Evolutionary conservation across 805 yeast genomes (phyloP).

Genomic region (Wickerhamomyces sydowiorum): DNA sequence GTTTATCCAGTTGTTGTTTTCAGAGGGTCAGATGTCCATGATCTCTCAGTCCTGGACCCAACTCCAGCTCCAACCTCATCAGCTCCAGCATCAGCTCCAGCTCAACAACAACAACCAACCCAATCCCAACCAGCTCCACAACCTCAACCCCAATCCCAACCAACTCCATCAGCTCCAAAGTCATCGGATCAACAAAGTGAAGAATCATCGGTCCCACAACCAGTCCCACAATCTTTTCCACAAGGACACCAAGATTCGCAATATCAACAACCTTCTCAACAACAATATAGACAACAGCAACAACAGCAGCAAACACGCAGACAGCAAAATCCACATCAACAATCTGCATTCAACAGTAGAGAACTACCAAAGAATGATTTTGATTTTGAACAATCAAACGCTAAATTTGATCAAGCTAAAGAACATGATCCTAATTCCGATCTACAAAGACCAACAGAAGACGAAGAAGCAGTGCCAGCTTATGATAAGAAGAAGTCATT

Average conservation of each 20-base stretch:
- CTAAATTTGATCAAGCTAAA: constrained; percentile 20
- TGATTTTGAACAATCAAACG: constrained; percentile 72
- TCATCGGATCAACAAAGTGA: background rate
- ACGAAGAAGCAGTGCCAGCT: constrained; percentile 23
- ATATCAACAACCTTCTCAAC: constrained; percentile 3
- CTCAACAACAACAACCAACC: constrained; percentile 15
- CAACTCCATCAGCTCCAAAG: too few relatives aligned
- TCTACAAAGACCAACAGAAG: constrained; percentile 8
- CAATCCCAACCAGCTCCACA: constrained; percentile 4
- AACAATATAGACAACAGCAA: constrained; percentile 3
- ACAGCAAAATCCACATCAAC: constrained; percentile 4
- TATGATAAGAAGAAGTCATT: constrained; percentile 84
- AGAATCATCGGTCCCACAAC: background rate
- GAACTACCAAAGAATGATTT: constrained; percentile 54
- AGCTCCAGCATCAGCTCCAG: constrained; percentile 7
- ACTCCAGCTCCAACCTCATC: constrained; percentile 18
- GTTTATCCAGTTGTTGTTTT: constrained; percentile 75
- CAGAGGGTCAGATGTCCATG: constrained; percentile 90
- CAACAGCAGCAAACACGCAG: constrained; percentile 2
- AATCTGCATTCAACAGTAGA: constrained; percentile 1
- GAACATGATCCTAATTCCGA: background rate
- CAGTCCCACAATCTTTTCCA: background rate
- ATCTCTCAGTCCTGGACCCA: constrained; percentile 72
- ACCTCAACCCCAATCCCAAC: too few relatives aligned
- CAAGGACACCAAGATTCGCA: too few relatives aligned